Evolutionary conservation across 257 asterid species (phyloP).

Genomic region (Solanum microdontum): DNA sequence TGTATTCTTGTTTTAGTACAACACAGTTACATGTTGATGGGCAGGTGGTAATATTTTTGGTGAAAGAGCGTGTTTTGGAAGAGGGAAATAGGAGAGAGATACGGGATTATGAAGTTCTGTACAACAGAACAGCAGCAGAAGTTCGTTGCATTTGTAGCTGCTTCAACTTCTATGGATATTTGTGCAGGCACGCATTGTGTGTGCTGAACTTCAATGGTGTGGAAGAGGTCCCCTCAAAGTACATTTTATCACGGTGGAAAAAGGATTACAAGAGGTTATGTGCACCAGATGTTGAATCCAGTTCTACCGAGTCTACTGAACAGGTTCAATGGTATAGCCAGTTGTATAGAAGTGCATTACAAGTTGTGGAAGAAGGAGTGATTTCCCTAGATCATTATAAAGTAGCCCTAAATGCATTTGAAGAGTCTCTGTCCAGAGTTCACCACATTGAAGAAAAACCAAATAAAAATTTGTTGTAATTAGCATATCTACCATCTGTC

Average conservation of each 20-base stretch:
- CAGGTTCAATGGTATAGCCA: slow-evolving; percentile 36
- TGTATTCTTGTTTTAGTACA: slow-evolving; percentile 79
- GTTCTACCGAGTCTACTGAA: slow-evolving; percentile 17
- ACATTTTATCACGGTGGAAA: slow-evolving; percentile 60
- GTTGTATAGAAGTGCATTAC: slow-evolving; percentile 57
- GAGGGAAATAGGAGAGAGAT: slow-evolving; percentile 63
- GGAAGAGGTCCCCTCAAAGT: slow-evolving; percentile 62
- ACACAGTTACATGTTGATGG: slow-evolving; percentile 59
- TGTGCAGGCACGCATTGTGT: slow-evolving; percentile 65
- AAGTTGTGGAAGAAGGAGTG: slow-evolving; percentile 76
- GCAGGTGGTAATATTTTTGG: slow-evolving; percentile 41
- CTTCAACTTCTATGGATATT: slow-evolving; percentile 69
- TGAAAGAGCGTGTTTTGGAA: slow-evolving; percentile 48
- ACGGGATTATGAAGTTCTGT: slow-evolving; percentile 57
- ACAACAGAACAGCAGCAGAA: slow-evolving; percentile 38
- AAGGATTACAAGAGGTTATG: slow-evolving; percentile 53
- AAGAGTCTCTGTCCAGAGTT: slow-evolving; percentile 57
- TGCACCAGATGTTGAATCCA: slow-evolving; percentile 15
- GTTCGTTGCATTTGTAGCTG: slow-evolving; percentile 79
- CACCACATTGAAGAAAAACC: slow-evolving; percentile 27
- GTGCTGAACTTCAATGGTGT: slow-evolving; percentile 73
- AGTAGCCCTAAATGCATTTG: slow-evolving; percentile 44
- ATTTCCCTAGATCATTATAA: slow-evolving; percentile 61
- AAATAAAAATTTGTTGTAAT: slow-evolving; percentile 1
- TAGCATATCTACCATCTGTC: neutral